Evolutionary conservation across 805 yeast genomes (phyloP).

Genomic region (Yamadazyma paraphyllophila): DNA sequence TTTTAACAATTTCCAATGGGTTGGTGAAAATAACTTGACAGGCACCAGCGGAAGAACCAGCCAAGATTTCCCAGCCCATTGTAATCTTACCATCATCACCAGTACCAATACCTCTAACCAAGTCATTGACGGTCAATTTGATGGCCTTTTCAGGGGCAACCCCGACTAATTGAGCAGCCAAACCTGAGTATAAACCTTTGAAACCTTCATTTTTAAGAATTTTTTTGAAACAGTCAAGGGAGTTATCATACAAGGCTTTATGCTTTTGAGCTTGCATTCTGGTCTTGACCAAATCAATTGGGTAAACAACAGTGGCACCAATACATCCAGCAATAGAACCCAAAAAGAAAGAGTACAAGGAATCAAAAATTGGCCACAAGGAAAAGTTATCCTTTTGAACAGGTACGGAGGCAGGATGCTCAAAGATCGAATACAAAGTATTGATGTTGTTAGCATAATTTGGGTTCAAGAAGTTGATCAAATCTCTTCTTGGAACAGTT

Average conservation of each 20-base stretch:
- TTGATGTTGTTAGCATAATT: conserved; percentile 36
- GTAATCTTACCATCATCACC: conserved; percentile 38
- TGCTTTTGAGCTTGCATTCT: conserved; percentile 95
- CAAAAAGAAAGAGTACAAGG: conserved; percentile 79
- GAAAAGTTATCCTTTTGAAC: conserved; percentile 36
- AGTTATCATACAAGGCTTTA: conserved; percentile 67
- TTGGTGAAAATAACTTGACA: conserved; percentile 96
- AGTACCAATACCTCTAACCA: conserved; percentile 71
- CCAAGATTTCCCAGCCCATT: conserved; percentile 67
- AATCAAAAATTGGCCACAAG: conserved; percentile 56
- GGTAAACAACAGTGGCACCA: conserved; percentile 97
- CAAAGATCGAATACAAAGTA: conserved; percentile 37
- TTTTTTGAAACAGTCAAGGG: conserved; percentile 81
- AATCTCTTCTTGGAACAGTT: conserved; percentile 39
- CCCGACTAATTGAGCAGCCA: conserved; percentile 91
- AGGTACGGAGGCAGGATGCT: conserved; percentile 42
- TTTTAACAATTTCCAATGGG: conserved; percentile 93
- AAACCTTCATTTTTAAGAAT: conserved; percentile 76
- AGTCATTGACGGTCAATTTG: conserved; percentile 89
- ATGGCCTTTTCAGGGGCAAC: conserved; percentile 99
- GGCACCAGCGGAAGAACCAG: conserved; percentile 95
- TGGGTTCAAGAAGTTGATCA: conserved; percentile 58
- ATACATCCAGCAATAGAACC: conserved; percentile 97
- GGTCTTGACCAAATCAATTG: conserved; percentile 93
- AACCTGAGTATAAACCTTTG: conserved; percentile 85